A percentile compares a stretch with the other conserved stretches of the same genome.
phyloP scores from a whole-genome alignment of 2,329 filamentous ascomycete species.

The Thyridium curvatum region DNA sequence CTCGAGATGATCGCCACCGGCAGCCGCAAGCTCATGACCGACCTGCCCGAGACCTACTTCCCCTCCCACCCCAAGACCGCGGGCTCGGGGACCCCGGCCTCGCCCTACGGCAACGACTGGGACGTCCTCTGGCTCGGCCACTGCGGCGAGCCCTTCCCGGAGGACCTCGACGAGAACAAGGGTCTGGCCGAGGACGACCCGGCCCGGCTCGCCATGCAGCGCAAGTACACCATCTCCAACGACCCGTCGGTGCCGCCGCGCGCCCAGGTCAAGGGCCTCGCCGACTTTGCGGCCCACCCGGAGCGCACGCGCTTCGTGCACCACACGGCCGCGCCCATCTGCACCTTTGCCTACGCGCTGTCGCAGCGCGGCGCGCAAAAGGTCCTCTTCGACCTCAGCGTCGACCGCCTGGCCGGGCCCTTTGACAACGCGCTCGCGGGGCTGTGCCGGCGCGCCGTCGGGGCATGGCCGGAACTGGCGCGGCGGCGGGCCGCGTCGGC shows the following conservation, averaged over 20 bases:
- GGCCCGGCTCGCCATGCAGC: conserved; percentile 4
- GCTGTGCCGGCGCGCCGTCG: conserved; percentile 23
- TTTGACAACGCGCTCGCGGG: conserved; percentile 29
- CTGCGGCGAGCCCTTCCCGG: conserved; percentile 27
- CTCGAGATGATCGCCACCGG: conserved; percentile 19
- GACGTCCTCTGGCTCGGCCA: conserved; percentile 44
- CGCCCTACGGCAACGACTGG: conserved; percentile 43
- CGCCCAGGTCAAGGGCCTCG: conserved; percentile 16
- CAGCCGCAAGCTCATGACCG: conserved; percentile 1
- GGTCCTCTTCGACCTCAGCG: conserved; percentile 25
- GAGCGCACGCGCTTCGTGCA: conserved; percentile 28
- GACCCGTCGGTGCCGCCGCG: conserved; percentile 18
- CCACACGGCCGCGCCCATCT: conserved; percentile 26
- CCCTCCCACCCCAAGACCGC: conserved; percentile 7
- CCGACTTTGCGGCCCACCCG: conserved; percentile 17
- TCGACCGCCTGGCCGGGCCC: conserved; percentile 20
- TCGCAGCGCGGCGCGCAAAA: conserved; percentile 23
- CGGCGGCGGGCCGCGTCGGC: background rate
- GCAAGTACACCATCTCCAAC: conserved; percentile 13
- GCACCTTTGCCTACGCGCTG: conserved; percentile 30
- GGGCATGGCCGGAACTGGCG: conserved; percentile 10
- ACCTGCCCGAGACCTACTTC: conserved; percentile 7
- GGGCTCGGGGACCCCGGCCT: conserved; percentile 10
- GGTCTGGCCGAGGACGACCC: conserved; percentile 9
- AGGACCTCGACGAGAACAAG: conserved; percentile 15